These are phyloP conservation scores for Fusarium equiseti DNA, from an alignment of 2,329 filamentous ascomycete genomes.

Conservation along the genomic window DNA sequence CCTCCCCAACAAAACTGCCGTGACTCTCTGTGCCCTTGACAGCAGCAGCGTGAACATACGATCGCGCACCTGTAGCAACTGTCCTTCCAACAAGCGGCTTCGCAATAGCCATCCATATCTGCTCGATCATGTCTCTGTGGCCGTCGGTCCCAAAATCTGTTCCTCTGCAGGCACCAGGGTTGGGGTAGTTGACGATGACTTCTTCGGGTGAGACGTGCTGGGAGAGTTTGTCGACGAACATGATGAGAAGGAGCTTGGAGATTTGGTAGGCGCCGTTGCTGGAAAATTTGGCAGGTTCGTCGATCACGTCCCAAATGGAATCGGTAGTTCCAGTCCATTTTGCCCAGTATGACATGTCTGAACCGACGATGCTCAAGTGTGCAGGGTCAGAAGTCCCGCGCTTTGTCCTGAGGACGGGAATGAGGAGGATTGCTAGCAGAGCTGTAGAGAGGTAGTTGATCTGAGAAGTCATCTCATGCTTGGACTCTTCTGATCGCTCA, in stretches of 20 bases:
- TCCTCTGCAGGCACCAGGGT: constrained; percentile 59
- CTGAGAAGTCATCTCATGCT: constrained; percentile 58
- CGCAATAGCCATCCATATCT: constrained; percentile 25
- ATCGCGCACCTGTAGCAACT: constrained; percentile 33
- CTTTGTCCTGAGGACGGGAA: constrained; percentile 51
- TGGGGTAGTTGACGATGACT: constrained; percentile 60
- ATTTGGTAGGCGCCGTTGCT: constrained; percentile 27
- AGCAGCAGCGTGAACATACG: constrained; percentile 43
- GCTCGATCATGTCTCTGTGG: constrained; percentile 22
- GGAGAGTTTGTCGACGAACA: constrained; percentile 54
- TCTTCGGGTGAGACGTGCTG: constrained; percentile 55
- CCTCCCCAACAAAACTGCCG: constrained; percentile 45
- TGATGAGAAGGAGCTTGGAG: constrained; percentile 52
- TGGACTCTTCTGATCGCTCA: constrained; percentile 46
- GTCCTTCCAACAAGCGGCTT: constrained; percentile 26
- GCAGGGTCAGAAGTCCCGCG: constrained; percentile 30
- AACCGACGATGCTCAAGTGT: constrained; percentile 49
- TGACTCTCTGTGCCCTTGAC: constrained; percentile 42
- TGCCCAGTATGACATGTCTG: constrained; percentile 50
- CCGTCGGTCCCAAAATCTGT: constrained; percentile 57
- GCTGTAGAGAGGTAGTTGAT: constrained; percentile 56
- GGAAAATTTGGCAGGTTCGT: constrained; percentile 39
- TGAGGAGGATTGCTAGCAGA: constrained; percentile 50
- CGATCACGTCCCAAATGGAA: constrained; percentile 35
- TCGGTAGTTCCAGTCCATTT: constrained; percentile 38